Evolutionary conservation across 2,329 filamentous ascomycete species (phyloP).

Genomic region (Trichoderma sp.): DNA sequence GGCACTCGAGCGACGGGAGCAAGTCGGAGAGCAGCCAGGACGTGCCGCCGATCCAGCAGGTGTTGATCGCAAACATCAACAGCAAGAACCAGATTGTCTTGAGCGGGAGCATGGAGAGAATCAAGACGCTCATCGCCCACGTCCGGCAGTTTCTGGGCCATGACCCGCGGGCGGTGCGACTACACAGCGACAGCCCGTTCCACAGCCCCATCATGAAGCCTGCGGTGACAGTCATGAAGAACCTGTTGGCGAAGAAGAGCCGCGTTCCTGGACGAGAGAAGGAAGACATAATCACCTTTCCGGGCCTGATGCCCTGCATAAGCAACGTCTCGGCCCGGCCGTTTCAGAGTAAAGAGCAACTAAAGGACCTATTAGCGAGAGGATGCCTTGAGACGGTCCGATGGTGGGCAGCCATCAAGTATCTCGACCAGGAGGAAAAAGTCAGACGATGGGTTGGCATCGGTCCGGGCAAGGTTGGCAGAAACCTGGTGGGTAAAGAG

Average conservation of each 20-base stretch:
- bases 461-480: constrained; percentile 88
- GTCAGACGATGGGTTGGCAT: constrained; percentile 88
- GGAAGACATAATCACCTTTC: constrained; percentile 72
- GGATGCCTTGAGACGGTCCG: constrained; percentile 88
- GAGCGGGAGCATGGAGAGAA: constrained; percentile 80
- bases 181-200: constrained; percentile 88
- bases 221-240: constrained; percentile 72
- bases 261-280: constrained; percentile 54
- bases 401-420: constrained; percentile 94
- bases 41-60: constrained; percentile 77
- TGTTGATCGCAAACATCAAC: constrained; percentile 91
- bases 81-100: constrained; percentile 95
- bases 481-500: constrained; percentile 93
- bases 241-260: constrained; percentile 63
- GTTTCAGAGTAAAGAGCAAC: constrained; percentile 69
- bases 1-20: constrained; percentile 63
- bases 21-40: constrained; percentile 69
- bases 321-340: constrained; percentile 84
- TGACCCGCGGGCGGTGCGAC: constrained; percentile 81
- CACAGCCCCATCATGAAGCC: constrained; percentile 91
- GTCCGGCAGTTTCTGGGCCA: constrained; percentile 88
- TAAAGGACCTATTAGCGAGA: constrained; percentile 76
- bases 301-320: constrained; percentile 73
- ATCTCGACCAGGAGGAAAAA: constrained; percentile 79
- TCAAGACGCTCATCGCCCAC: constrained; percentile 79